phyloP scores from a whole-genome alignment of 768 basidiomycete species.

The Rubroboletus satanas region DNA sequence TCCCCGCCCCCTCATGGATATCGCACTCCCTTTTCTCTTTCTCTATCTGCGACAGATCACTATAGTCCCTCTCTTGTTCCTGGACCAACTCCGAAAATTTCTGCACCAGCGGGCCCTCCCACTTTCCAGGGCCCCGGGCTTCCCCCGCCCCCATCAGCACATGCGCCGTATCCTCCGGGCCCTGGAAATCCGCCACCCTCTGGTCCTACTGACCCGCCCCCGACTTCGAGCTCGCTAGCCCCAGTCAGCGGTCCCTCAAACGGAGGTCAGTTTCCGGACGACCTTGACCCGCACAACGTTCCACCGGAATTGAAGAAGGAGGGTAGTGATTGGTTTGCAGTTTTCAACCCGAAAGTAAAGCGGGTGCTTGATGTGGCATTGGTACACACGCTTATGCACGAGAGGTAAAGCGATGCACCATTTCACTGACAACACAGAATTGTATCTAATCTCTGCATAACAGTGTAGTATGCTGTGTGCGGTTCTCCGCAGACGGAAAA shows the following conservation, averaged over 20 bases:
- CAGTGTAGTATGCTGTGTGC: constrained; percentile 85
- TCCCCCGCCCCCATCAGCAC: constrained; percentile 33
- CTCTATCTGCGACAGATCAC: constrained; percentile 29
- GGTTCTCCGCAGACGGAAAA: constrained; percentile 92
- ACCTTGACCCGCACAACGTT: constrained; percentile 33
- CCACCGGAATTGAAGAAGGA: constrained; percentile 47
- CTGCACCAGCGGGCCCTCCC: constrained; percentile 27
- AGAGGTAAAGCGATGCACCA: constrained; percentile 53
- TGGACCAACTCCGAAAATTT: constrained; percentile 38
- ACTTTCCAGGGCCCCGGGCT: constrained; percentile 36
- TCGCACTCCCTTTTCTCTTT: constrained; percentile 22
- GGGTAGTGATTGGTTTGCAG: constrained; percentile 84
- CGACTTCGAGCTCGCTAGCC: constrained; percentile 24
- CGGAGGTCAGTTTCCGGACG: constrained; percentile 33
- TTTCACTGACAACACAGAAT: not conserved
- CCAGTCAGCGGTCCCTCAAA: constrained; percentile 27
- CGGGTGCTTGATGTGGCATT: constrained; percentile 73
- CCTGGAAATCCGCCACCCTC: constrained; percentile 33
- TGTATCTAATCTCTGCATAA: constrained; percentile 8
- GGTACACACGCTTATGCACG: constrained; percentile 86
- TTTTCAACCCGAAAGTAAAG: constrained; percentile 81
- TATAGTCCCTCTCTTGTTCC: constrained; percentile 37
- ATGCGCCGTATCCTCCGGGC: constrained; percentile 30
- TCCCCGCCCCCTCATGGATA: constrained; percentile 34
- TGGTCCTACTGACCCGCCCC: constrained; percentile 21